phyloP scores from a whole-genome alignment of 129 eudicot genomes.

The Pittosporum tobira region DNA sequence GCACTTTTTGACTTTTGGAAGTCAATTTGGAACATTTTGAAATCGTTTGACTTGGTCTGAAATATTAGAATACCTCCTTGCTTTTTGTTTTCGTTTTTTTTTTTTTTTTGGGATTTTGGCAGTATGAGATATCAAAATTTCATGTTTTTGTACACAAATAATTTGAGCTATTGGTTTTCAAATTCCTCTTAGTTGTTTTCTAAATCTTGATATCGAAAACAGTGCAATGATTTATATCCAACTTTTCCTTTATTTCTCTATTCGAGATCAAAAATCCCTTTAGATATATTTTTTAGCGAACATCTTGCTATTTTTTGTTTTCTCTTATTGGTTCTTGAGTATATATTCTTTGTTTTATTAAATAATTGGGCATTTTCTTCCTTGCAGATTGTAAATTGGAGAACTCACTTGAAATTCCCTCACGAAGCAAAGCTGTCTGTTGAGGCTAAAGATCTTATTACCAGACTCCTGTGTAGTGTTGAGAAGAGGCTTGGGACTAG shows the following conservation, averaged over 20 bases:
- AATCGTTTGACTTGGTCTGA: too few species aligned
- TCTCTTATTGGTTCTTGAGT: neutral
- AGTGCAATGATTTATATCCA: neutral
- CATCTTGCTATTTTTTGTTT: neutral
- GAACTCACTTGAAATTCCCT: slow-evolving; percentile 15
- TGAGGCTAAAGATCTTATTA: slow-evolving; percentile 17
- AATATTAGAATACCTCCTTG: too few species aligned
- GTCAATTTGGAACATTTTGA: too few species aligned
- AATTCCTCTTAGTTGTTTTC: neutral
- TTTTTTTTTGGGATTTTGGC: neutral
- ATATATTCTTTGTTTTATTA: neutral
- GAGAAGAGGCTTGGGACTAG: slow-evolving; percentile 19
- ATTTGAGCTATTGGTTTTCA: neutral
- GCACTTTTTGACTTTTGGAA: too few species aligned
- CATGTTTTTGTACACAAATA: neutral
- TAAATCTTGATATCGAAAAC: neutral
- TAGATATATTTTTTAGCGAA: neutral
- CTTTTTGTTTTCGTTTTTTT: neutral
- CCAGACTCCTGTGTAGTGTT: slow-evolving; percentile 14
- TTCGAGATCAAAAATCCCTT: neutral
- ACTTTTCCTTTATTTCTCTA: neutral
- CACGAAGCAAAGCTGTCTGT: slow-evolving; percentile 15
- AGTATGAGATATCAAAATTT: neutral
- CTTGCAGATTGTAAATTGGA: slow-evolving; percentile 20
- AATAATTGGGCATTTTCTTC: slow-evolving; percentile 1